phyloP scores from a whole-genome alignment of 2,329 filamentous ascomycete genomes.

The Xylariaceae sp. region DNA sequence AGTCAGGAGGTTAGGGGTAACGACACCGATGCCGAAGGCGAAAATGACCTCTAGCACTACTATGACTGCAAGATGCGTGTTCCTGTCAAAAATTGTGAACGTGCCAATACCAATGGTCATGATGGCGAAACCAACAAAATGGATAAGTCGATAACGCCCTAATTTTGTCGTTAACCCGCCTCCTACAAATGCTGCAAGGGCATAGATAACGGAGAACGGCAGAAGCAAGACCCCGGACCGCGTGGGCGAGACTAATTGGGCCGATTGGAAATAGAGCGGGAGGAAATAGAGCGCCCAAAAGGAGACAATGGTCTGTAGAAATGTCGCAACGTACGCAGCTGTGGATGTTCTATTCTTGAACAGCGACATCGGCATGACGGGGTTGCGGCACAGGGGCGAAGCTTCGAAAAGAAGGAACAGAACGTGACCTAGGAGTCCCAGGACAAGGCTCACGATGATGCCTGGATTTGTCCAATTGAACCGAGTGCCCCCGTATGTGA shows the following conservation, averaged over 20 bases:
- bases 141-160: slow-evolving; percentile 27
- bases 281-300: slow-evolving; percentile 49
- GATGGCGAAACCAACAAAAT: slow-evolving; percentile 36
- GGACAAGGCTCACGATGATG: slow-evolving; percentile 46
- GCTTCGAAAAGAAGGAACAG: slow-evolving; percentile 45
- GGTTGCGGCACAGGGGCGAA: slow-evolving; percentile 30
- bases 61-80: slow-evolving; percentile 43
- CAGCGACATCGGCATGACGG: slow-evolving; percentile 50
- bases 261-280: slow-evolving; percentile 53
- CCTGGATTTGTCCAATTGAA: slow-evolving; percentile 45
- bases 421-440: slow-evolving; percentile 47
- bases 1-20: slow-evolving; percentile 46
- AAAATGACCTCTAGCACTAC: slow-evolving; percentile 46
- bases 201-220: slow-evolving; percentile 18
- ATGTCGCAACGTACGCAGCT: slow-evolving; percentile 41
- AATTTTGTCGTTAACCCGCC: slow-evolving; percentile 10
- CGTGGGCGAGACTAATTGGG: slow-evolving; percentile 11
- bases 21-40: slow-evolving; percentile 45
- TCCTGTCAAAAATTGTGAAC: slow-evolving; percentile 43
- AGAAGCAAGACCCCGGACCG: slow-evolving; percentile 18
- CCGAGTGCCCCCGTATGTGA: too few species aligned
- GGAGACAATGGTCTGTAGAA: slow-evolving; percentile 47
- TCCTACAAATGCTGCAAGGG: slow-evolving; percentile 9
- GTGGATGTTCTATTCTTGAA: slow-evolving; percentile 52
- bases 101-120: slow-evolving; percentile 45